Percentiles rank a stretch among this genome's conserved stretches.
phyloP scores from a whole-genome alignment of 2,329 filamentous ascomycete genomes.

The Monosporascus sp. region DNA sequence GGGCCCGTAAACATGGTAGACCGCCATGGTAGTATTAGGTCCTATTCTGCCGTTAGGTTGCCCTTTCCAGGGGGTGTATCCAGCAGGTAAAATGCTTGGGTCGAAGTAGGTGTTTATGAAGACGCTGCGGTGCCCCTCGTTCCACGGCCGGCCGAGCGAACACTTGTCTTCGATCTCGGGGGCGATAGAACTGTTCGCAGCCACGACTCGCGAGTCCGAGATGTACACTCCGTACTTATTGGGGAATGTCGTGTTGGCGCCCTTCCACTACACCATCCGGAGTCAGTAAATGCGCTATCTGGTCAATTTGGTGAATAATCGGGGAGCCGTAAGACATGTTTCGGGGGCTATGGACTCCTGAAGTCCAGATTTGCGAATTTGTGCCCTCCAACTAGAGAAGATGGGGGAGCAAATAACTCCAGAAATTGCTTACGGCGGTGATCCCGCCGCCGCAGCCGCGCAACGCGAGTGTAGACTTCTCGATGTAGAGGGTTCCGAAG shows the following conservation, averaged over 20 bases:
- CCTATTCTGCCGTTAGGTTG: slow-evolving; percentile 10
- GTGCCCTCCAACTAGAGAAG: too few species aligned
- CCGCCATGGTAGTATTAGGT: slow-evolving; percentile 14
- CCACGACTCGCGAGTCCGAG: slow-evolving; percentile 45
- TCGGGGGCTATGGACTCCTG: too few species aligned
- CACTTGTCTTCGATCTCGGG: slow-evolving; percentile 37
- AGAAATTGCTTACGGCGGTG: too few species aligned
- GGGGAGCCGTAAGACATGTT: too few species aligned
- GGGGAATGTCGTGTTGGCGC: slow-evolving; percentile 55
- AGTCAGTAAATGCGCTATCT: too few species aligned
- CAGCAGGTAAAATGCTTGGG: slow-evolving; percentile 43
- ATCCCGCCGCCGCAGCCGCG: slow-evolving; percentile 61
- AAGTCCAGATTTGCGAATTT: too few species aligned
- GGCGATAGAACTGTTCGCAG: slow-evolving; percentile 46
- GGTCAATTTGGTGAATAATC: too few species aligned
- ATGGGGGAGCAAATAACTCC: too few species aligned
- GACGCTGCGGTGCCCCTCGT: slow-evolving; percentile 50
- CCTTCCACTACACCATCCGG: too few species aligned
- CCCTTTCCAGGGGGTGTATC: slow-evolving; percentile 50
- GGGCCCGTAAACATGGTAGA: slow-evolving; percentile 14
- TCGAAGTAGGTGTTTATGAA: slow-evolving; percentile 53
- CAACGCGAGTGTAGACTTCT: slow-evolving; percentile 47
- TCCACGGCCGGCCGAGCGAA: slow-evolving; percentile 59
- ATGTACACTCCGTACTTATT: slow-evolving; percentile 67
- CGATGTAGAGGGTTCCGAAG: slow-evolving; percentile 60